A percentile compares a stretch with the other conserved stretches of the same genome.
Conservation (phyloP, 73 alveolate species). For the Tetrahymena malaccensis region DNA sequence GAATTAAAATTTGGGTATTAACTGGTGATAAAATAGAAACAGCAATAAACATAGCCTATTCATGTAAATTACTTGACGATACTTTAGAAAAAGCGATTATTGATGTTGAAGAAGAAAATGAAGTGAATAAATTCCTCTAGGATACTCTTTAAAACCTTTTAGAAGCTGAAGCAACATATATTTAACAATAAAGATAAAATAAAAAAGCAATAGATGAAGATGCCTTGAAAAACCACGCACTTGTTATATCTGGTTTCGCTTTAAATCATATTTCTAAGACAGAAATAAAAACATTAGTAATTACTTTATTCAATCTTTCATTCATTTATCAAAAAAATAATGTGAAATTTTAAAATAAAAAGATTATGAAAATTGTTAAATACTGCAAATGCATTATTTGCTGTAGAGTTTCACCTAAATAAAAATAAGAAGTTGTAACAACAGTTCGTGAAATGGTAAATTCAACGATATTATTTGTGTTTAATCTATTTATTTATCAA, state of each 20-base stretch:
- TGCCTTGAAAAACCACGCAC: background rate
- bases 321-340: constrained; percentile 37
- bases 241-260: background rate
- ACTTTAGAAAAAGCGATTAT: constrained; percentile 21
- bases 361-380: constrained; percentile 47
- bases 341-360: background rate
- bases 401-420: constrained; percentile 76
- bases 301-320: constrained; percentile 5
- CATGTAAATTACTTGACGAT: constrained; percentile 42
- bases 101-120: constrained; percentile 41
- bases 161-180: background rate
- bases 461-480: no score
- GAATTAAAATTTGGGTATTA: constrained; percentile 87
- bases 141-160: background rate
- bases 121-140: background rate
- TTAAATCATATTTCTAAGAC: background rate
- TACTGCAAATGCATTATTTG: constrained; percentile 58
- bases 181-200: background rate
- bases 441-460: constrained; percentile 37
- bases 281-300: background rate
- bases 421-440: constrained; percentile 59
- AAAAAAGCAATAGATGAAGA: background rate
- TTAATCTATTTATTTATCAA: no score
- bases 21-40: constrained; percentile 98
- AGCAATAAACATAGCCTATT: constrained; percentile 83